Base-by-base conservation (phyloP, 495 filamentous ascomycete genomes). In the Neurospora terricola region DNA sequence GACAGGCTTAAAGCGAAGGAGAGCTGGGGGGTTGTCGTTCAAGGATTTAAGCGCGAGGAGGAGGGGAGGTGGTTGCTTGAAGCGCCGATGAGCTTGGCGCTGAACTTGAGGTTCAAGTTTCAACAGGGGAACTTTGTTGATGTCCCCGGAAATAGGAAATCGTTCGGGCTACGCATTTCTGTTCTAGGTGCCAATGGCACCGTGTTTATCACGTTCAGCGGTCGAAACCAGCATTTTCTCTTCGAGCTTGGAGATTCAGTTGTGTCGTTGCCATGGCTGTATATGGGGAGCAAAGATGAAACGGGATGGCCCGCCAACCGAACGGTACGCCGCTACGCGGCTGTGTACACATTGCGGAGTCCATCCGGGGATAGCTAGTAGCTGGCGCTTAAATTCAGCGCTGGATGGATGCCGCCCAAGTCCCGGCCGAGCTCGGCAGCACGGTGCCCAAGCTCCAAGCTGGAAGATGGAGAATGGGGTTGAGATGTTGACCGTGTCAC, bases 1-100 rank as follows among this genome's bases (percentile, higher is more conserved):
- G 74, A 42, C 78, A 75, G 79, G 78, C 71, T 71, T 81, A 10
- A 34, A 48, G n/a, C 80, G 16, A 34, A 54, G n/a, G 23, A 23
- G 6, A 27, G 11, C 21, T 62, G 23, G 23, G 23, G 23, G 54
- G 6, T 1, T 34, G 54, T 18, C 54, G 27, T 66, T 66, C 54
- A 66, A 16, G 27, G 27, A 66, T 34, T 34, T 66, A 34, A 36
- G 54, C 54, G 54, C 54, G 54, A 66, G 14, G 16, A 66, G 54
- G 54, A 62, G 27, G 54, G 54, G 54, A 66, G 54, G 14, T 34
- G 14, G 54, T 34, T 54, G 54, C 54, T 62, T 62, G 27, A 62
- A 62, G 54, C 54, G 54, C 27, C 27, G 54, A 66, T 66, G 27
- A 62, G 27, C 6, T 66, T 66, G 54, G 27, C 54, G 54, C 54